phyloP scores from a whole-genome alignment of 495 filamentous ascomycete genomes.

The Apiosordaria backusii region DNA sequence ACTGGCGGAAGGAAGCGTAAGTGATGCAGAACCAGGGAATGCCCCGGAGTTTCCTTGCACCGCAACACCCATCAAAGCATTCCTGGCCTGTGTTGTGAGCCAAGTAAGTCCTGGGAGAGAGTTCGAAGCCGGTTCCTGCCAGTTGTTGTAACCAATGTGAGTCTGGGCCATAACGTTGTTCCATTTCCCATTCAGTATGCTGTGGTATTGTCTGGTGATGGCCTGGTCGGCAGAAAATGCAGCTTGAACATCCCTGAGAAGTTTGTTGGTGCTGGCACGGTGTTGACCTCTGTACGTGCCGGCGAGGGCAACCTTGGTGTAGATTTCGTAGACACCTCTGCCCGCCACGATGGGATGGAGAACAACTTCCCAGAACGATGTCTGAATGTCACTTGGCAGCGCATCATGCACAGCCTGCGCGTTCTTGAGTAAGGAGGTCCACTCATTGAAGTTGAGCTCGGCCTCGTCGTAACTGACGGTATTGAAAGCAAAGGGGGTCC shows the following conservation, averaged over 20 bases:
- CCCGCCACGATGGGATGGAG: conserved; percentile 58
- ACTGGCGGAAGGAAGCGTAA: conserved; percentile 49
- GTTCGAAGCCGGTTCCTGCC: conserved; percentile 58
- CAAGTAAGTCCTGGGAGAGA: conserved; percentile 46
- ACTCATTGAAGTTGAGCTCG: conserved; percentile 53
- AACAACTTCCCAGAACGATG: conserved; percentile 61
- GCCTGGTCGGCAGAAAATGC: conserved; percentile 53
- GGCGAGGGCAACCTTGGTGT: conserved; percentile 30
- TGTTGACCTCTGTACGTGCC: conserved; percentile 25
- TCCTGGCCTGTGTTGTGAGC: conserved; percentile 39
- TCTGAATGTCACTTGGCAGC: conserved; percentile 34
- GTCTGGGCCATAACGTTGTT: conserved; percentile 45
- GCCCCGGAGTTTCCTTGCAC: conserved; percentile 51
- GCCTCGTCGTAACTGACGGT: conserved; percentile 62
- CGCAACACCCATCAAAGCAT: conserved; percentile 55
- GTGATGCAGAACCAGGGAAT: conserved; percentile 44
- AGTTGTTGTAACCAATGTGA: conserved; percentile 37
- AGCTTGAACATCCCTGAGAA: conserved; percentile 48
- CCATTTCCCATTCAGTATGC: conserved; percentile 59
- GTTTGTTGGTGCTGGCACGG: conserved; percentile 39
- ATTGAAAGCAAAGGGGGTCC: conserved; percentile 54
- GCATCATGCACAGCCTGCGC: conserved; percentile 49
- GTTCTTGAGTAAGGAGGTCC: conserved; percentile 46
- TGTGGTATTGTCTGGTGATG: conserved; percentile 55
- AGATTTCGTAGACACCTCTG: conserved; percentile 36